Evolutionary conservation across 2,329 filamentous ascomycete genomes (phyloP).

Genomic region (Alternaria infectoria): DNA sequence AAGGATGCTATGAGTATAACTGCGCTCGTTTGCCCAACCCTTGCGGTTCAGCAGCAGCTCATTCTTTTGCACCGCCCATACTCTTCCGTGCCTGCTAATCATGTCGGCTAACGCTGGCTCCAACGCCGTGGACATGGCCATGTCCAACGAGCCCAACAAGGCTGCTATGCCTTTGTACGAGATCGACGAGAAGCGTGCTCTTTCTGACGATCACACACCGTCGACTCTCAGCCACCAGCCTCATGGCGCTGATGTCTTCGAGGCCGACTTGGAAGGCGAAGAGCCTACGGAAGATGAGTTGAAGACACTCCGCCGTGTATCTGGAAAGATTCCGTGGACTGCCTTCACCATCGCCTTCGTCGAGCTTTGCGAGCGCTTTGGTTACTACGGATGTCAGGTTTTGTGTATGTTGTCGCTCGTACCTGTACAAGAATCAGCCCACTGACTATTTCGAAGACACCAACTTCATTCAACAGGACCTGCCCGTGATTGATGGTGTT

Average conservation of each 20-base stretch:
- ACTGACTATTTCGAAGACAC: slow-evolving; percentile 36
- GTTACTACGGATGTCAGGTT: slow-evolving; percentile 75
- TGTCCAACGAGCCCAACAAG: slow-evolving; percentile 43
- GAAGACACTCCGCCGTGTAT: slow-evolving; percentile 66
- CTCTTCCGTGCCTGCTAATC: slow-evolving; percentile 10
- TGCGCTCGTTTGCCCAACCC: slow-evolving; percentile 6
- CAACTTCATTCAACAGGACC: slow-evolving; percentile 49
- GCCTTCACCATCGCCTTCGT: slow-evolving; percentile 75
- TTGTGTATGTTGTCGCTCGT: slow-evolving; percentile 59
- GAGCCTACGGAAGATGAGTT: slow-evolving; percentile 68
- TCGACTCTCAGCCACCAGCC: slow-evolving; percentile 23
- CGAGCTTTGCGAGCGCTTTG: slow-evolving; percentile 78
- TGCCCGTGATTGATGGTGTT: slow-evolving; percentile 45
- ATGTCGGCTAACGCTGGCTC: slow-evolving; percentile 42
- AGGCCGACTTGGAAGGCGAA: slow-evolving; percentile 43
- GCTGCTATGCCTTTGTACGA: slow-evolving; percentile 41
- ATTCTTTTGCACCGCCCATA: slow-evolving; percentile 4
- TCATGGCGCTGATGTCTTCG: slow-evolving; percentile 34
- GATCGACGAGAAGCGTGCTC: slow-evolving; percentile 39
- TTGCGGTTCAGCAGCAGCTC: slow-evolving; percentile 10
- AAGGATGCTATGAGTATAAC: slow-evolving; percentile 18
- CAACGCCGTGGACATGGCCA: slow-evolving; percentile 43
- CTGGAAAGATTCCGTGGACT: slow-evolving; percentile 68
- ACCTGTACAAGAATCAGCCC: neutral
- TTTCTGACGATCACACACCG: slow-evolving; percentile 24